Evolutionary conservation across 2,329 filamentous ascomycete genomes (phyloP), one percentile per base, ranked within the genome.

Genomic region (Daldinia eschscholtzii): DNA sequence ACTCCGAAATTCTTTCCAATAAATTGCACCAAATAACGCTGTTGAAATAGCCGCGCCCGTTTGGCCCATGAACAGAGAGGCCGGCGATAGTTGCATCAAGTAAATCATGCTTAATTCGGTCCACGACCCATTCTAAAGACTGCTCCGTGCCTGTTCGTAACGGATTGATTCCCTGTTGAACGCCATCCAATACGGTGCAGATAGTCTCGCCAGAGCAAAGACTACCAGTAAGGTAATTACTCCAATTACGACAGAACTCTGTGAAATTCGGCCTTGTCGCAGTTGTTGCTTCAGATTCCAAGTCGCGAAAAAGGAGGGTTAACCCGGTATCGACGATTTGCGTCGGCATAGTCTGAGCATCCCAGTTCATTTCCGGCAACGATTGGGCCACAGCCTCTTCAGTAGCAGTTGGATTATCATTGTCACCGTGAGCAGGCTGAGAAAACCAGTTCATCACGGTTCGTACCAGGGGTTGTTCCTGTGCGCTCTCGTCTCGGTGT

Each of bases 241-340:
- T 65, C 70, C 75, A 77, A 39, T 44, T 63, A 39, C 70, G 30
- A 50, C 76, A 77, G 30, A 78, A 77, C 3, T 23, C n/a, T 2
- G 57, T 44, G 26, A 77, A 73, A 23, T 67, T 64, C 9, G 63
- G 28, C 20, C 59, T 59, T 39, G 18, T 28, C 2, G 6, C 30
- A 1, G 48, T 26, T 10, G 56, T 60, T 20, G n/a, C 15, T 15
- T 15, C 7, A 13, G 60, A 62, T 15, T 30, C 48, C 33, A 70
- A 50, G 53, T 75, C 73, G 18, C n/a, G 53, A 50, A 50, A 57
- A n/a, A 76, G 12, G n/a, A 44, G 55, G 20, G 58, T 39, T 28
- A 73, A 28, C 10, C 67, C 73, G 1, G 42, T 42, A 44, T 67
- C 35, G 37, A 73, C 57, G 18, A 76, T 41, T n/a, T 70, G 67